Conservation (phyloP, 2,329 filamentous ascomycete species). For the Cladophialophora immunda region DNA sequence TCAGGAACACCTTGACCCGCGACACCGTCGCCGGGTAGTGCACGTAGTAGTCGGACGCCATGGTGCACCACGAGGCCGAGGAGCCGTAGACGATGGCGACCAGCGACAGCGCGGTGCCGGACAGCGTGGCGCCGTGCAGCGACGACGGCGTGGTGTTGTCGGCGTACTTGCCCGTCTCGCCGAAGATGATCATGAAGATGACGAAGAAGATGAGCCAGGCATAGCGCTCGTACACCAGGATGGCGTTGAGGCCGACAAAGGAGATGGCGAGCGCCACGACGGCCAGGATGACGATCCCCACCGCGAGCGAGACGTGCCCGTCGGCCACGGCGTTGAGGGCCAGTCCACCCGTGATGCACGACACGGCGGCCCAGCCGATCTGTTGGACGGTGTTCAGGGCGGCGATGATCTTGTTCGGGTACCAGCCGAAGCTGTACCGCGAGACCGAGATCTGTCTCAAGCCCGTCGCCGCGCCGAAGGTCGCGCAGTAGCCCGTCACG, state of each 20-base stretch:
- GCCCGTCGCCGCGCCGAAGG: slow-evolving; percentile 50
- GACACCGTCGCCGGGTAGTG: slow-evolving; percentile 39
- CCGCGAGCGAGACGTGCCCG: slow-evolving; percentile 42
- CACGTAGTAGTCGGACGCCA: slow-evolving; percentile 42
- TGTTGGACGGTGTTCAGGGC: slow-evolving; percentile 43
- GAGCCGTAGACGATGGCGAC: slow-evolving; percentile 40
- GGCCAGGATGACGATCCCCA: slow-evolving; percentile 46
- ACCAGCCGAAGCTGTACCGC: slow-evolving; percentile 45
- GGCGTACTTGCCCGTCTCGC: slow-evolving; percentile 54
- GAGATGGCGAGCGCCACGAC: slow-evolving; percentile 42
- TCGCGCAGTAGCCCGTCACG: slow-evolving; percentile 39
- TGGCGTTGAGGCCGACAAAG: slow-evolving; percentile 43
- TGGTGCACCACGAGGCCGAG: slow-evolving; percentile 40
- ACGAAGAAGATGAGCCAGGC: slow-evolving; percentile 46
- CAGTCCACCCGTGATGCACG: slow-evolving; percentile 46
- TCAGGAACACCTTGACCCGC: slow-evolving; percentile 48
- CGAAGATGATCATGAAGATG: slow-evolving; percentile 59
- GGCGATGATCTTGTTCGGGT: slow-evolving; percentile 43
- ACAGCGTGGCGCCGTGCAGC: slow-evolving; percentile 47
- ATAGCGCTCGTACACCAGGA: slow-evolving; percentile 45
- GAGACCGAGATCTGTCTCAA: slow-evolving; percentile 44
- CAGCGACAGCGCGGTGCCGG: slow-evolving; percentile 42
- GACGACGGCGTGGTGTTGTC: slow-evolving; percentile 50
- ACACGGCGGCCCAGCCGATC: slow-evolving; percentile 45
- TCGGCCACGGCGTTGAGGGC: slow-evolving; percentile 47